phyloP scores from a whole-genome alignment of 495 filamentous ascomycete genomes.

The Glutinoglossum americanum region DNA sequence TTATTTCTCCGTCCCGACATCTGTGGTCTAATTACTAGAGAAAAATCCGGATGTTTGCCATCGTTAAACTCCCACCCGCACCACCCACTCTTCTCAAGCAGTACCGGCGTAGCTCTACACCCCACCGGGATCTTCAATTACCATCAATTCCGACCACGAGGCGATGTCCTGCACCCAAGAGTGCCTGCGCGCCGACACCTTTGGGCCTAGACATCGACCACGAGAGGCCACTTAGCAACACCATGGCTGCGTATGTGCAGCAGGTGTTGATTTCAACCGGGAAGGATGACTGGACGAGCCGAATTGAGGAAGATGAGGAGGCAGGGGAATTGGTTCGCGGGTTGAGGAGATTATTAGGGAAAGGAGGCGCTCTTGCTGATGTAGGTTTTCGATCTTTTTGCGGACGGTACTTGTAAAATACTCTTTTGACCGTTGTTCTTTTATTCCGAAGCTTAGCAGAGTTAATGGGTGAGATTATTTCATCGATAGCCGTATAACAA shows the following conservation, averaged over 20 bases:
- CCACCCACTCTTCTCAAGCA: no score
- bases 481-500: conserved; percentile 52
- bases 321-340: conserved; percentile 42
- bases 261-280: conserved; percentile 73
- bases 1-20: no score
- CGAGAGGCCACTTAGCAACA: conserved; percentile 40
- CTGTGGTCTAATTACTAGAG: no score
- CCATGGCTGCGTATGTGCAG: conserved; percentile 58
- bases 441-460: no score
- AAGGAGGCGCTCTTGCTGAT: conserved; percentile 45
- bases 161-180: conserved; percentile 25
- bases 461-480: no score
- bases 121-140: neutral
- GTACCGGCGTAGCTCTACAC: neutral
- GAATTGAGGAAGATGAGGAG: conserved; percentile 40
- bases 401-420: no score
- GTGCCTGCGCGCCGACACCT: conserved; percentile 46
- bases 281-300: conserved; percentile 52
- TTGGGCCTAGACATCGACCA: conserved; percentile 55
- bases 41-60: neutral
- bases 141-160: neutral
- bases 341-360: conserved; percentile 43
- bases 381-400: conserved; percentile 26
- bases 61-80: no score
- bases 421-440: no score